Percentiles rank a stretch among this genome's conserved stretches.
These are phyloP conservation scores for Vitis riparia DNA, from an alignment of 164 flowering plant species.

Conservation along the genomic window DNA sequence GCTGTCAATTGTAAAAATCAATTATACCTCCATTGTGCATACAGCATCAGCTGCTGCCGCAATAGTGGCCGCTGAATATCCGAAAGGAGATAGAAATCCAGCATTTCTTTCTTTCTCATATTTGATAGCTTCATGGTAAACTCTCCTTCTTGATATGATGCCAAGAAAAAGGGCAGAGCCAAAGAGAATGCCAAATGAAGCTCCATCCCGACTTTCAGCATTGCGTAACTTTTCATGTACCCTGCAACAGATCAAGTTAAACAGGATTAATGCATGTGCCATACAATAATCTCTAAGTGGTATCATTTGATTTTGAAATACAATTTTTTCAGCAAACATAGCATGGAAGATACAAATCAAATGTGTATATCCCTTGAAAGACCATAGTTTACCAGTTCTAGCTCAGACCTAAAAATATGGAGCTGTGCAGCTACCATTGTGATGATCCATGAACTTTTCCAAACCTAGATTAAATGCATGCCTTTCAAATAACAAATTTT, in stretches of 20 bases:
- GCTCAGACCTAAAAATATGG: not conserved
- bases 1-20: not conserved
- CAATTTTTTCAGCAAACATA: too few species aligned
- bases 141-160: conserved; percentile 75
- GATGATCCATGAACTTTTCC: too few species aligned
- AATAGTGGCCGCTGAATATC: conserved; percentile 69
- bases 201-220: conserved; percentile 68
- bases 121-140: conserved; percentile 68
- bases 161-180: conserved; percentile 73
- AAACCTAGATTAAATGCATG: too few species aligned
- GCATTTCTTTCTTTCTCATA: conserved; percentile 82
- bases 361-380: too few species aligned
- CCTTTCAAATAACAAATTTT: too few species aligned
- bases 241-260: conserved; percentile 38
- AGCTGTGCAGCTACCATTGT: not conserved
- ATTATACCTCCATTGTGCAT: conserved; percentile 70
- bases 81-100: conserved; percentile 79
- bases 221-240: conserved; percentile 59
- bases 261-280: conserved; percentile 1
- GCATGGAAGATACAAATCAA: too few species aligned
- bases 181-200: conserved; percentile 73
- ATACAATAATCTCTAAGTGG: not conserved
- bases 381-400: not conserved
- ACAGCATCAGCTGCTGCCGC: conserved; percentile 68
- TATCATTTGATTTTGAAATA: not conserved